Conservation (phyloP, 2,329 filamentous ascomycete genomes). For the Neofusicoccum ribis region DNA sequence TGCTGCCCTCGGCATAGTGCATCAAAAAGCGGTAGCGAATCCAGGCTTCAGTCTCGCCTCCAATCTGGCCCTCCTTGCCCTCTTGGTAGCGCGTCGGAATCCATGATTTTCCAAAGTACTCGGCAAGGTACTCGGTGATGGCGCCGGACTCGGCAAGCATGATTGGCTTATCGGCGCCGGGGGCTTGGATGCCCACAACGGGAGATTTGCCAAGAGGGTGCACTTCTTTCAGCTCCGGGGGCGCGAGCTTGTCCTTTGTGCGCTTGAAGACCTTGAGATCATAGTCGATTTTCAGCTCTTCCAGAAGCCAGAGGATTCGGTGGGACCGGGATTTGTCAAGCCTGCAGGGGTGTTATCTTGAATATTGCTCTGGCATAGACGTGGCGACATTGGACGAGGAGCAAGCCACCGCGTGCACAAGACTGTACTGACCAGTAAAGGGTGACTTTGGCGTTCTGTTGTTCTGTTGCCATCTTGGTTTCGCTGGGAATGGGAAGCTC, state of each 20-base stretch:
- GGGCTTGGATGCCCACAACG: constrained; percentile 64
- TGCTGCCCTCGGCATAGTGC: constrained; percentile 81
- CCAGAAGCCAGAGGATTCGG: constrained; percentile 81
- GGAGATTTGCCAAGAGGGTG: constrained; percentile 89
- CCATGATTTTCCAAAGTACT: constrained; percentile 59
- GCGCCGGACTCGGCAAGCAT: constrained; percentile 80
- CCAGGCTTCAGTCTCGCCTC: constrained; percentile 62
- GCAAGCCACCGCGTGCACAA: neutral
- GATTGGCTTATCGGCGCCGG: constrained; percentile 48
- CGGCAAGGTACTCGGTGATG: constrained; percentile 79
- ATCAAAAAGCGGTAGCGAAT: constrained; percentile 67
- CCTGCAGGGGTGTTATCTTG: constrained; percentile 53
- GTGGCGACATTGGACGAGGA: neutral
- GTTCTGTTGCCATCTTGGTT: constrained; percentile 24
- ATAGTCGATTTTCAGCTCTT: constrained; percentile 78
- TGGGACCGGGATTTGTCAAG: constrained; percentile 81
- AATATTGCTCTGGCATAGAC: neutral
- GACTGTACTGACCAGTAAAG: constrained; percentile 33
- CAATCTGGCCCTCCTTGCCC: constrained; percentile 56
- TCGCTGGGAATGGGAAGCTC: neutral
- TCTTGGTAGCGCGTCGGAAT: constrained; percentile 54
- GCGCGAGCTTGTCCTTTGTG: constrained; percentile 64
- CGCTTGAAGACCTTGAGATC: constrained; percentile 80
- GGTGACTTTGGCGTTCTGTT: constrained; percentile 35
- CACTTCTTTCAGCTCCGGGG: constrained; percentile 71